These are phyloP conservation scores for Blastobotrys mokoenaii DNA, from an alignment of 805 yeast species.

Conservation along the genomic window DNA sequence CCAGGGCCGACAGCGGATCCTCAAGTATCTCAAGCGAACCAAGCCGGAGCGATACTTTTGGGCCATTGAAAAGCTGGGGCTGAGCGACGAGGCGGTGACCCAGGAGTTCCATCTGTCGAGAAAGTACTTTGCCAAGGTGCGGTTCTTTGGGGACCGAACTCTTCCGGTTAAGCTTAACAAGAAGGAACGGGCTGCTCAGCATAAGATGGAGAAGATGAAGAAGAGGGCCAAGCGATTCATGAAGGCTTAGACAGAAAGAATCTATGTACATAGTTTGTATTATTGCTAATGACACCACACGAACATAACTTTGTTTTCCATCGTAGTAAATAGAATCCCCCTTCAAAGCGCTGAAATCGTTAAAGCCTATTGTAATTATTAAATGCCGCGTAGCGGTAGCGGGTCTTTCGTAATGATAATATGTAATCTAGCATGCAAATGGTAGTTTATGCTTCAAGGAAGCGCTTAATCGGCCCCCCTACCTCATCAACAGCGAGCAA, in stretches of 20 bases:
- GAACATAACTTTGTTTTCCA: no score
- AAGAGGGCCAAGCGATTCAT: constrained; percentile 18
- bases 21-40: constrained; percentile 73
- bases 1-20: constrained; percentile 77
- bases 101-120: constrained; percentile 52
- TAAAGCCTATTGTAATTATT: no score
- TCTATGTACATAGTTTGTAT: background rate
- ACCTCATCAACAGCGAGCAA: constrained; percentile 69
- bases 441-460: constrained; percentile 34
- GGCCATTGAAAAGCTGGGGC: constrained; percentile 80
- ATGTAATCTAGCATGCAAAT: background rate
- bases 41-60: constrained; percentile 77
- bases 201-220: constrained; percentile 12
- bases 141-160: constrained; percentile 32
- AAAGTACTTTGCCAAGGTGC: constrained; percentile 26
- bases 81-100: constrained; percentile 69
- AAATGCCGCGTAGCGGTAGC: no score
- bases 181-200: constrained; percentile 16
- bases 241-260: constrained; percentile 1
- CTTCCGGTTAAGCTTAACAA: constrained; percentile 23
- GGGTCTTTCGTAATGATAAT: no score
- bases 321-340: no score
- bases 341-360: no score
- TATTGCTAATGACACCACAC: background rate
- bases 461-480: constrained; percentile 64